Conservation (phyloP, 106 monocot species). For the Iris macrosiphon region DNA sequence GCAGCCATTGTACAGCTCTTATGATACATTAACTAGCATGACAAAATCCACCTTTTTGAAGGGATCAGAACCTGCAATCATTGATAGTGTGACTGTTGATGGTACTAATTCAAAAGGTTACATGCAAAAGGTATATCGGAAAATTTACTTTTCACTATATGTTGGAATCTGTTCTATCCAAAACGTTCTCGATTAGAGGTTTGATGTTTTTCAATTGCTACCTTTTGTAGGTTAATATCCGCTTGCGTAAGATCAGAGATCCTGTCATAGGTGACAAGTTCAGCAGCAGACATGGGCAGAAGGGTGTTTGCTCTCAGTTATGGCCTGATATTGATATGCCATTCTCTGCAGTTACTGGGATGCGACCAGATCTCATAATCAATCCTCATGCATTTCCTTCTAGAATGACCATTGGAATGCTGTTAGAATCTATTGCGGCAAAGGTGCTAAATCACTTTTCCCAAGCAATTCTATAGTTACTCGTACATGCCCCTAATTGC, state of each 20-base stretch:
- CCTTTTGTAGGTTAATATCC: conserved; percentile 65
- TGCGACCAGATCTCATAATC: conserved; percentile 95
- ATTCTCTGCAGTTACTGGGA: conserved; percentile 88
- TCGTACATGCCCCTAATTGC: no score
- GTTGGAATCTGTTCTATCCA: no score
- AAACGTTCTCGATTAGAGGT: no score
- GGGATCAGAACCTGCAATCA: conserved; percentile 63
- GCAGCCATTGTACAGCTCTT: conserved; percentile 54
- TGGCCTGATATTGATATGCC: conserved; percentile 99
- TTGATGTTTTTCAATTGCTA: conserved; percentile 1
- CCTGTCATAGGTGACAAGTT: conserved; percentile 97
- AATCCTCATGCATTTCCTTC: conserved; percentile 99
- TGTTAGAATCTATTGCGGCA: conserved; percentile 94
- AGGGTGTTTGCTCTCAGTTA: conserved; percentile 95
- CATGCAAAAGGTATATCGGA: conserved; percentile 64
- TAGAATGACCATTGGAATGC: conserved; percentile 99
- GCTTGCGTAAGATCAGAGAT: conserved; percentile 65
- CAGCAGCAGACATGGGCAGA: conserved; percentile 98
- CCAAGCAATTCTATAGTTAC: no score
- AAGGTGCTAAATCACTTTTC: conserved; percentile 39
- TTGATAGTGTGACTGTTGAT: conserved; percentile 83
- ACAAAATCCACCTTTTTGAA: conserved; percentile 36
- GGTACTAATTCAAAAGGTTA: conserved; percentile 36
- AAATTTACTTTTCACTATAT: no score
- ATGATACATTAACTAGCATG: conserved; percentile 44